Base-by-base conservation (phyloP, 2,329 filamentous ascomycete species). In the Hypocrella siamensis region DNA sequence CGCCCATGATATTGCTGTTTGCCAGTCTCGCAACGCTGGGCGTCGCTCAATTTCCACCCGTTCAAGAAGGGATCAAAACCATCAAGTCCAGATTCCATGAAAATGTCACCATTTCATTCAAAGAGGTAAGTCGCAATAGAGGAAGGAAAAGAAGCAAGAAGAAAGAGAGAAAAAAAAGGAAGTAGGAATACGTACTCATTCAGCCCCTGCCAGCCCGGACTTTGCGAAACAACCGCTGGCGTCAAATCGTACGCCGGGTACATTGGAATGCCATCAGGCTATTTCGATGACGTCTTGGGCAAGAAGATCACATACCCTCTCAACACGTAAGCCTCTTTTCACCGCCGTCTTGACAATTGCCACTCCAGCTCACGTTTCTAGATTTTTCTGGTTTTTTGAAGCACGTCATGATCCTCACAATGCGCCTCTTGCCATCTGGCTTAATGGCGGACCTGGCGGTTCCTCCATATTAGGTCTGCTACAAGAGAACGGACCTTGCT, bases 241-340 rank as follows among this genome's bases (percentile, higher is more conserved):
- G 73, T 57, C 65, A 78, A 53, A 67, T 75, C 54, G 53, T 79
- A 73, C 48, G 63, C 70, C 7, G 75, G 75, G 39, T 75, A 78
- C 52, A 65, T 80, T 32, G 59, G 60, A 37, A 47, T 77, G 32
- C 61, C 70, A 15, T 48, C 67, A 2, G 52, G 47, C 28, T 40
- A 46, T 19, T 30, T 42, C 18, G 49, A 63, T 21, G 52, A 51
- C 28, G 38, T 40, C 6, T 36, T 42, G 34, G 70, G 73, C 40
- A 72, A 36, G 61, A 50, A 35, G 17, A 49, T 54, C 19, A 40
- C 53, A 26, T 65, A 63, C 38, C 48, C 56, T 15, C 52, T 60
- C 33, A 63, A 49, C 35, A 74, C 67, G 31, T 77, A 37, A 27
- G 25, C n/a, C n/a, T n/a, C n/a, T n/a, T n/a, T n/a, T 14, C 25